Evolutionary conservation across 148 eudicot genomes (phyloP).

Genomic region (Rhododendron mucronatum): DNA sequence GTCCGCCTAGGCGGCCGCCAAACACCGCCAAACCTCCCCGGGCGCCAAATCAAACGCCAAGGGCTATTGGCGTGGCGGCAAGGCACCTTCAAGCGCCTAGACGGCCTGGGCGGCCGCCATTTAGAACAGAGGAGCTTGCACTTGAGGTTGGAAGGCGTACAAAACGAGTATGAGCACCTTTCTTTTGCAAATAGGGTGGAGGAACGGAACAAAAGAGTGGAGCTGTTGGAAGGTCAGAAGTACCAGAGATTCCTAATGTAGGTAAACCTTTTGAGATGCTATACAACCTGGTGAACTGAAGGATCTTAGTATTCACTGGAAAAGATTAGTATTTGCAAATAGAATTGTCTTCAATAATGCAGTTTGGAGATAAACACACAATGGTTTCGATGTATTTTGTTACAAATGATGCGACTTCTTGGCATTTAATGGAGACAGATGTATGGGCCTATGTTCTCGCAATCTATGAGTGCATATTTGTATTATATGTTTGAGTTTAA

Average conservation of each 20-base stretch:
- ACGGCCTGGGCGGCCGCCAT: too few relatives aligned
- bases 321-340: background rate
- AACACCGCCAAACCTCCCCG: too few relatives aligned
- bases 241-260: background rate
- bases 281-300: conserved; percentile 1
- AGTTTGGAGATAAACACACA: background rate
- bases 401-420: background rate
- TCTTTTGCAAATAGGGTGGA: background rate
- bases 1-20: too few relatives aligned
- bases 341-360: background rate
- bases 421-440: too few relatives aligned
- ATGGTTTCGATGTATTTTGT: background rate
- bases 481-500: too few relatives aligned
- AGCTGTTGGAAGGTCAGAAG: background rate
- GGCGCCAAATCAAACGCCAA: too few relatives aligned
- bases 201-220: background rate
- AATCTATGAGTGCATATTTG: too few relatives aligned
- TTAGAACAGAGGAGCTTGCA: conserved; percentile 46
- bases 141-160: conserved; percentile 93
- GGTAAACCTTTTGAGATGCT: background rate
- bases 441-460: too few relatives aligned
- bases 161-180: conserved; percentile 54
- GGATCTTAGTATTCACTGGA: background rate
- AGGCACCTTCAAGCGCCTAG: too few relatives aligned
- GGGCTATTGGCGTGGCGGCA: too few relatives aligned